Evolutionary conservation across 345 rosid species (phyloP).

Genomic region (Eucalyptus cloeziana): DNA sequence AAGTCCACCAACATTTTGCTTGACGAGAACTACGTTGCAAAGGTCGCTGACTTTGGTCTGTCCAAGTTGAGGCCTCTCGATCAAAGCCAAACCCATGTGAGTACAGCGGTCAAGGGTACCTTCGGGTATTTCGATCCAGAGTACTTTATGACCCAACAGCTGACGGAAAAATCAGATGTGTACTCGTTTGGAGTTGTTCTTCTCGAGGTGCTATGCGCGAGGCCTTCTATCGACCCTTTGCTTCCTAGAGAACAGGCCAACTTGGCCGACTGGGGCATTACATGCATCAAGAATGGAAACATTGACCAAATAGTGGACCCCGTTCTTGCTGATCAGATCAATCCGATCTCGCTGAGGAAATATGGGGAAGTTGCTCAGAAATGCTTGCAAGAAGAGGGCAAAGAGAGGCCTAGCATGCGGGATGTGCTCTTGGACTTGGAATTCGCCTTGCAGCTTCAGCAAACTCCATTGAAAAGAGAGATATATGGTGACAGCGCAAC

Average conservation of each 20-base stretch:
- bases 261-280: conserved; percentile 37
- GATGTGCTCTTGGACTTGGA: conserved; percentile 54
- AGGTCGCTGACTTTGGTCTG: conserved; percentile 56
- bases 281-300: conserved; percentile 9
- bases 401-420: conserved; percentile 42
- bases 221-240: conserved; percentile 17
- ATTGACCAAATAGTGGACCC: conserved; percentile 36
- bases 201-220: conserved; percentile 41
- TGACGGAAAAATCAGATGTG: conserved; percentile 48
- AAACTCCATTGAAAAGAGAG: conserved; percentile 1
- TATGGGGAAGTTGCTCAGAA: conserved; percentile 34
- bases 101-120: conserved; percentile 34
- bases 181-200: conserved; percentile 49
- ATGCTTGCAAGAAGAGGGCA: conserved; percentile 41
- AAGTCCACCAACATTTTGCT: conserved; percentile 53
- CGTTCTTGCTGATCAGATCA: conserved; percentile 12
- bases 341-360: conserved; percentile 28
- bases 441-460: conserved; percentile 28
- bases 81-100: conserved; percentile 13
- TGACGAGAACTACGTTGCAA: conserved; percentile 24
- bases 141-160: conserved; percentile 25
- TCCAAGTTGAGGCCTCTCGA: conserved; percentile 21
- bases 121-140: conserved; percentile 51
- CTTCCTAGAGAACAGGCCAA: conserved; percentile 32
- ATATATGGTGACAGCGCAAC: conserved; percentile 9